Evolutionary conservation across 169 alveolate genomes (phyloP).

Genomic region (Plasmodium sp.): DNA sequence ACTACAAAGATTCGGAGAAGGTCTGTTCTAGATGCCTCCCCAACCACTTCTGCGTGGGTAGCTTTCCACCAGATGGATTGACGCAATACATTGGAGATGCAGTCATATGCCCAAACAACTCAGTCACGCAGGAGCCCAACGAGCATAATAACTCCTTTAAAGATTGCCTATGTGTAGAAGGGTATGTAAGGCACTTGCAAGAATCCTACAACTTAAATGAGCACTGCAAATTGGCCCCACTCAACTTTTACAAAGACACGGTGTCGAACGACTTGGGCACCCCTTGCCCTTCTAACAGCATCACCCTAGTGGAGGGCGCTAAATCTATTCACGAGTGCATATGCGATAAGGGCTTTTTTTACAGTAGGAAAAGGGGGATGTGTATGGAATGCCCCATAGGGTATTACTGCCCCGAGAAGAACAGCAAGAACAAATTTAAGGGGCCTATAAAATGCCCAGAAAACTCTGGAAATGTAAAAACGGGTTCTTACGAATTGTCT

Average conservation of each 20-base stretch:
- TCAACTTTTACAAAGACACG: slow-evolving; percentile 84
- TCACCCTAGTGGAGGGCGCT: slow-evolving; percentile 81
- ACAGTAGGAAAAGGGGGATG: neutral
- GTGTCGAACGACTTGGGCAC: slow-evolving; percentile 68
- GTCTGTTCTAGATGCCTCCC: slow-evolving; percentile 50
- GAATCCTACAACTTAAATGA: slow-evolving; percentile 80
- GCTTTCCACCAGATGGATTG: slow-evolving; percentile 75
- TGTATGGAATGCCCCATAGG: slow-evolving; percentile 87
- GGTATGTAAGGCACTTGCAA: slow-evolving; percentile 75
- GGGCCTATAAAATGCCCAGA: slow-evolving; percentile 78
- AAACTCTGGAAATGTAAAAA: slow-evolving; percentile 70
- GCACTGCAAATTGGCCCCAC: slow-evolving; percentile 76
- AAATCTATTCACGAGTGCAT: slow-evolving; percentile 76
- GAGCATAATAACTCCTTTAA: slow-evolving; percentile 66
- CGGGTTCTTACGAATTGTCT: slow-evolving; percentile 63
- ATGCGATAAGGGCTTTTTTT: slow-evolving; percentile 77
- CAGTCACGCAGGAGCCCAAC: slow-evolving; percentile 83
- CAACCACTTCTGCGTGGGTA: slow-evolving; percentile 88
- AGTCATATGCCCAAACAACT: slow-evolving; percentile 79
- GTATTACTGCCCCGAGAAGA: slow-evolving; percentile 82
- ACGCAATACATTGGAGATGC: slow-evolving; percentile 78
- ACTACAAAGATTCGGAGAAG: slow-evolving; percentile 21
- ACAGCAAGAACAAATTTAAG: slow-evolving; percentile 14
- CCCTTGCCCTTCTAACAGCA: slow-evolving; percentile 85
- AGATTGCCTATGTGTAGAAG: slow-evolving; percentile 80